Base-by-base conservation (phyloP, 768 basidiomycete genomes). In the Amanita phalloides region DNA sequence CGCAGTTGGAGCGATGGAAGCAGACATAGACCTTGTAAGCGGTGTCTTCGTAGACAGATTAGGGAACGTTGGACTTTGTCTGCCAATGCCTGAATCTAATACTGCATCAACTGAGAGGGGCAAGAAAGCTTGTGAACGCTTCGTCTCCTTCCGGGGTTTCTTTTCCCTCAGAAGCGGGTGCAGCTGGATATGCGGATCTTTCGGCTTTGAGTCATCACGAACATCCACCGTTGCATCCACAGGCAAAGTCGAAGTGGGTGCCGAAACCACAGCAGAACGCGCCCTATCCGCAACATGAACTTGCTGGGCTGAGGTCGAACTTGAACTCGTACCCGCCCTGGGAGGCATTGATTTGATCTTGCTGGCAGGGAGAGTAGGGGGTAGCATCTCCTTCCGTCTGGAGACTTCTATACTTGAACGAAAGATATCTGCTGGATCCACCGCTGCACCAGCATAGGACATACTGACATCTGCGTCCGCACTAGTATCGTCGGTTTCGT, bases 391-490 rank as follows among this genome's bases (percentile, higher is more conserved):
- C 39, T 23, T 42, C 14, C 25, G 28, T 30, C 38, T 41, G 13
- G 33, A 20, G 48, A 21, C 20, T 25, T 48, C 32, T 3, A 11
- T 17, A 13, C 33, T 33, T 9, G 30, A 21, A 47, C 5, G 32
- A 46, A 30, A 32, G 21, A n/a, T 20, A 1, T 21, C 25, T 21
- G 14, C 4, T 13, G 32, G 3, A 41, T 37, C 30, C 23, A 26
- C n/a, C 30, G 21, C 23, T 17, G 20, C 14, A 39, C 49, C 43
- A 28, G 23, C 26, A 39, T 51, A 41, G 1, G 20, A 10, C 49
- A 51, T 51, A 33, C 49, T 51, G 20, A 44, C 49, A 25, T 51
- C 49, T 30, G 41, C 49, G 33, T 51, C 49, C n/a, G 32, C 45
- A 33, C 33, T 13, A 5, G 11, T 3, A 38, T 33, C 9, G 8